Evolutionary conservation across 345 rosid species (phyloP).

Genomic region (Cardamine chenopodiifolia): DNA sequence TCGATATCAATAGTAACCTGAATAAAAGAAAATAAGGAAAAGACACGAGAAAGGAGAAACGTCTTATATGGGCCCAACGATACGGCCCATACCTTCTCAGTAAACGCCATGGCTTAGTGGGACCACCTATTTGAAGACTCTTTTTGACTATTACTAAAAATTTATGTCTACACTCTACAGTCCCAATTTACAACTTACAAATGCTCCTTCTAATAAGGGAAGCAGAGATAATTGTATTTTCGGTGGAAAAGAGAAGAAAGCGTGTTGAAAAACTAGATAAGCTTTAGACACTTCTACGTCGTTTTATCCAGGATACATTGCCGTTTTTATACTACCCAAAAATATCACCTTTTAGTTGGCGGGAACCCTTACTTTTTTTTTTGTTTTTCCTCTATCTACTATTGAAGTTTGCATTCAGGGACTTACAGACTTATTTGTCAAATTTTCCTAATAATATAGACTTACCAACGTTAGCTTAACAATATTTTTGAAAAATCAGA

Average conservation of each 20-base stretch:
- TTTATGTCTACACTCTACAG: conserved; percentile 6
- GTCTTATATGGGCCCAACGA: conserved; percentile 17
- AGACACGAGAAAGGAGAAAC: conserved; percentile 13
- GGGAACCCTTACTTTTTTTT: conserved; percentile 9
- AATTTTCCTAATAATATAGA: too few relatives aligned
- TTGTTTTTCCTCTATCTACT: background rate
- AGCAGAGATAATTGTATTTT: conserved; percentile 18
- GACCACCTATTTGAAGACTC: conserved; percentile 29
- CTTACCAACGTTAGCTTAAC: too few relatives aligned
- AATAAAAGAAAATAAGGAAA: background rate
- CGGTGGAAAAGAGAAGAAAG: conserved; percentile 24
- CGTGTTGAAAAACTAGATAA: conserved; percentile 35
- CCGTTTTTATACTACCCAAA: conserved; percentile 27
- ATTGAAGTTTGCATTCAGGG: background rate
- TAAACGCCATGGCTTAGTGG: conserved; percentile 20
- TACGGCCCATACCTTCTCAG: conserved; percentile 21
- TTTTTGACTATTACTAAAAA: conserved; percentile 18
- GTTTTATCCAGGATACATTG: conserved; percentile 10
- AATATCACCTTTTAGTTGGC: conserved; percentile 18
- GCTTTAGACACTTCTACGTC: conserved; percentile 17
- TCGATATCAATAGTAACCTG: background rate
- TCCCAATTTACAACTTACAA: background rate
- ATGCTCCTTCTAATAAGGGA: background rate
- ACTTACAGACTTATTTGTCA: background rate
- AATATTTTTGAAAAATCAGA: too few relatives aligned